Conservation (phyloP, 164 flowering plant genomes). For the Saururus chinensis region DNA sequence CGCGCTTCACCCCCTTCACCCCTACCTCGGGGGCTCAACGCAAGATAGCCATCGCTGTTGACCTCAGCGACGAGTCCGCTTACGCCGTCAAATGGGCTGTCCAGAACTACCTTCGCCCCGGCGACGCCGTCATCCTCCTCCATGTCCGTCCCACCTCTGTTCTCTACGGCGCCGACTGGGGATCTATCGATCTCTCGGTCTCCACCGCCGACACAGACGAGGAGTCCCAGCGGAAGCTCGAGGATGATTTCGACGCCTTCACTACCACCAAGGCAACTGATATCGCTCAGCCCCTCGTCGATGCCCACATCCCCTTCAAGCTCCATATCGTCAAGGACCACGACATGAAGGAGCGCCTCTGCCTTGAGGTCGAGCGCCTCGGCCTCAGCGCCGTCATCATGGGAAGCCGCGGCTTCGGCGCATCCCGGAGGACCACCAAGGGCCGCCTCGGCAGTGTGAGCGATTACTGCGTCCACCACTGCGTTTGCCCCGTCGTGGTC, state of each 20-base stretch:
- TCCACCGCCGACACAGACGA: conserved; percentile 11
- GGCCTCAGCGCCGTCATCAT: conserved; percentile 69
- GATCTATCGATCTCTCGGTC: conserved; percentile 31
- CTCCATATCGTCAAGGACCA: conserved; percentile 76
- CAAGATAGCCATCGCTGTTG: conserved; percentile 66
- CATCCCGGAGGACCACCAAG: conserved; percentile 27
- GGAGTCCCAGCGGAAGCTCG: conserved; percentile 40
- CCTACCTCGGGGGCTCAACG: conserved; percentile 26
- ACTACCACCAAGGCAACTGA: conserved; percentile 37
- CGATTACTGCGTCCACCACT: conserved; percentile 79
- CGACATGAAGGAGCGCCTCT: conserved; percentile 74
- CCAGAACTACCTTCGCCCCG: conserved; percentile 74
- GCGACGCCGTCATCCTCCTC: conserved; percentile 65
- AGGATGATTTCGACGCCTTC: conserved; percentile 50
- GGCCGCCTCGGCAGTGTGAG: conserved; percentile 67
- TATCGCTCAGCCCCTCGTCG: conserved; percentile 47
- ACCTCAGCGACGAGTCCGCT: conserved; percentile 78
- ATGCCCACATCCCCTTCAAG: conserved; percentile 49
- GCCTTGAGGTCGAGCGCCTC: conserved; percentile 73
- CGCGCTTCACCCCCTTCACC: conserved; percentile 11
- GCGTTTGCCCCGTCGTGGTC: conserved; percentile 83
- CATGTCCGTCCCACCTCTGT: conserved; percentile 69
- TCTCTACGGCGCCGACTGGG: conserved; percentile 85
- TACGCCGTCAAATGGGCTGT: conserved; percentile 82
- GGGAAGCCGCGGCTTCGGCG: conserved; percentile 82